phyloP scores from a whole-genome alignment of 1,284 basidiomycete genomes.

The Pterulicium gracile region DNA sequence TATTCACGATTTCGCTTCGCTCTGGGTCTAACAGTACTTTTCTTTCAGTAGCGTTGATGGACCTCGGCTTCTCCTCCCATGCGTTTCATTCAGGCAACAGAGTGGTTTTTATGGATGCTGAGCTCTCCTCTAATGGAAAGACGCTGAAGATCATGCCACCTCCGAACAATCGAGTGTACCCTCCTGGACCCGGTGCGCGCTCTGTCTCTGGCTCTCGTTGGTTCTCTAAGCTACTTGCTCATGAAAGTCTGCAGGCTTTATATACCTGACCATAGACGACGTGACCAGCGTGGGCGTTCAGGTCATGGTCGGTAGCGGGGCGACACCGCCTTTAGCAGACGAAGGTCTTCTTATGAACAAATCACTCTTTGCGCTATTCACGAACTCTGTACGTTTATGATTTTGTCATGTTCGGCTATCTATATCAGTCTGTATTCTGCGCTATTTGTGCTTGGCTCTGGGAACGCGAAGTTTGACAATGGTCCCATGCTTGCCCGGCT shows the following conservation, averaged over 20 bases:
- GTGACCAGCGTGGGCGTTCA: not conserved
- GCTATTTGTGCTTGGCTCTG: no score
- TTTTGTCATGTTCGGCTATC: no score
- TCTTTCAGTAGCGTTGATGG: conserved; percentile 1
- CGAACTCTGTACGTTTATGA: no score
- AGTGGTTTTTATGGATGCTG: not conserved
- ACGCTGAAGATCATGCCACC: conserved; percentile 1
- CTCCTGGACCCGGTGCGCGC: conserved; percentile 3
- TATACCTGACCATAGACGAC: conserved; percentile 3
- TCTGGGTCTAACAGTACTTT: not conserved
- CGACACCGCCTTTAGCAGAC: not conserved
- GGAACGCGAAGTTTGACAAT: no score
- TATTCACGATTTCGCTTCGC: not conserved
- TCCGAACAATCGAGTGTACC: conserved; percentile 1
- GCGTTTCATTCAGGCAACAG: not conserved
- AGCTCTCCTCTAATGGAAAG: conserved; percentile 1
- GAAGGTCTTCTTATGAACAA: no score
- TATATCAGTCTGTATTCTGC: no score
- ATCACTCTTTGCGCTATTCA: no score
- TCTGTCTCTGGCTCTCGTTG: no score
- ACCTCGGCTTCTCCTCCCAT: conserved; percentile 3
- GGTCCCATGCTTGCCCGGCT: no score
- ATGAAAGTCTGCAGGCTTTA: no score
- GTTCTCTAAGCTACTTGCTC: no score
- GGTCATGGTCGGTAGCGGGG: conserved; percentile 1